Base-by-base conservation (phyloP, 1,284 basidiomycete genomes). In the Leucoagaricus sp. region DNA sequence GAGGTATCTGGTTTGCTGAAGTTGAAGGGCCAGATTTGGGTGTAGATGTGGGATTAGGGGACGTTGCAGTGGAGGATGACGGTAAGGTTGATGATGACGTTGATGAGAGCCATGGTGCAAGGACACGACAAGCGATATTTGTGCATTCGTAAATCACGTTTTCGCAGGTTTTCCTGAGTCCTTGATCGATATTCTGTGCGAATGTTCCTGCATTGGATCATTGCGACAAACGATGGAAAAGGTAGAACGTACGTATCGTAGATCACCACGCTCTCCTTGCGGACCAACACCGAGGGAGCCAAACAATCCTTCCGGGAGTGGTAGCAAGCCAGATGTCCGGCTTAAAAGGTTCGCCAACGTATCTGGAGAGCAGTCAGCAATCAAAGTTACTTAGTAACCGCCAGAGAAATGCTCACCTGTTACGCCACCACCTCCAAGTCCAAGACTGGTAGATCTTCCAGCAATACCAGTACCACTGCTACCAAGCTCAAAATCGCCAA, bases 81-180 rank as follows among this genome's bases (percentile, higher is more conserved):
- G 52, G 55, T 12, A 17, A 44, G 13, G 61, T 31, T 2, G 57
- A 56, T 64, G 55, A 34, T n/a, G 53, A 47, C 29, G n/a, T n/a
- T n/a, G 48, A 36, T 28, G 49, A 38, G 33, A 57, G 41, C 55
- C 55, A 57, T 4, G 55, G 55, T 26, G 15, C 2, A 29, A 57
- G 33, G 7, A 57, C 55, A 7, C 42, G 48, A 52, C 55, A 57
- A 40, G 34, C 40, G 15, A 47, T 15, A 8, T 29, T 44, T 19
- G 49, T 51, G 59, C 85, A 86, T n/a, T 82, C 73, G 2, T 78
- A 70, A 59, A 97, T 96, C 42, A 93, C 80, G 36, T 85, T 83
- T 73, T 95, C 93, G 73, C 94, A 96, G 0, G 86, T 86, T 26
- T 77, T 77, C 66, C 92, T 91, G 42, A 96, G 81, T 46, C 90